phyloP scores from a whole-genome alignment of 805 yeast genomes.

The Barnettozyma californica region DNA sequence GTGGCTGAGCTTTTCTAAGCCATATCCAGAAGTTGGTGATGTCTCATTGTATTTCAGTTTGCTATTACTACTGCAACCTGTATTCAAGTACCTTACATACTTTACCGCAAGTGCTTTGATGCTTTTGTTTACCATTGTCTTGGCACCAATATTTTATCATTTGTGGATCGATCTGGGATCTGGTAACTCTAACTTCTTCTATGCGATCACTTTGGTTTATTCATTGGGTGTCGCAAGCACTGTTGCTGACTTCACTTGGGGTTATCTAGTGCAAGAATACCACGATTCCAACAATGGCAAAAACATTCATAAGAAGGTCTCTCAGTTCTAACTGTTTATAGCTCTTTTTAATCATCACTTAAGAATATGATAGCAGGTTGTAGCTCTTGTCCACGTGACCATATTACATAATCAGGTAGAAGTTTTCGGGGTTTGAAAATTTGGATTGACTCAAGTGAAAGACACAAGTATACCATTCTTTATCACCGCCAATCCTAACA shows the following conservation, averaged over 20 bases:
- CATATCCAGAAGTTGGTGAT: conserved; percentile 86
- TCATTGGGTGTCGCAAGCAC: conserved; percentile 64
- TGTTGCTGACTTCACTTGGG: conserved; percentile 79
- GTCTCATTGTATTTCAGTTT: conserved; percentile 50
- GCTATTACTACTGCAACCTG: conserved; percentile 41
- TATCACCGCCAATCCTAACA: background rate
- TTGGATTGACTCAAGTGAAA: background rate
- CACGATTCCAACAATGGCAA: conserved; percentile 8
- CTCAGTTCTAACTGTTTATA: conserved; percentile 5
- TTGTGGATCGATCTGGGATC: conserved; percentile 93
- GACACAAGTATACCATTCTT: too few species aligned
- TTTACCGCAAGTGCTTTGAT: conserved; percentile 46
- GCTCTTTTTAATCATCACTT: too few species aligned
- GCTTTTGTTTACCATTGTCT: conserved; percentile 50
- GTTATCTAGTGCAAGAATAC: conserved; percentile 26
- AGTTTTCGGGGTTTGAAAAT: conserved; percentile 2
- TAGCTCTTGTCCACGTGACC: background rate
- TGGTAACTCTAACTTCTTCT: conserved; percentile 94
- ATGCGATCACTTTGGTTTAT: conserved; percentile 84
- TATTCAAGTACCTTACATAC: conserved; percentile 41
- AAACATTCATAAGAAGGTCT: conserved; percentile 4
- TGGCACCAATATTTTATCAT: conserved; percentile 87
- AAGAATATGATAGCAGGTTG: too few species aligned
- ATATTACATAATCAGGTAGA: too few species aligned
- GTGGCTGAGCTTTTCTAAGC: conserved; percentile 59